phyloP scores from a whole-genome alignment of 768 basidiomycete genomes.

The Suillus subalutaceus region DNA sequence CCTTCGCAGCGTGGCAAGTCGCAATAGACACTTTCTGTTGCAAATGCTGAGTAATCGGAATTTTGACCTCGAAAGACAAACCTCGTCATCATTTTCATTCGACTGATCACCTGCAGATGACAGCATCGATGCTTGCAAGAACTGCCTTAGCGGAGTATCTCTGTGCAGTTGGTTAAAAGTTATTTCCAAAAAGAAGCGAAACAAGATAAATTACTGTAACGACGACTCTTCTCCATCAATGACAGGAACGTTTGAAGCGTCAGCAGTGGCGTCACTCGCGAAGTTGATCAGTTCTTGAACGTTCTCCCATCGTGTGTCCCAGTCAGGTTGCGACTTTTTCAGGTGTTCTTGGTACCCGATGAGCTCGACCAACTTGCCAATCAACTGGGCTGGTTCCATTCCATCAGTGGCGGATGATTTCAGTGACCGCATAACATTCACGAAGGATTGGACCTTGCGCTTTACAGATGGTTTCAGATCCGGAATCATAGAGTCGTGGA shows the following conservation, averaged over 20 bases:
- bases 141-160: slow-evolving; percentile 64
- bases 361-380: slow-evolving; percentile 56
- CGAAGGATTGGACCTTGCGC: slow-evolving; percentile 62
- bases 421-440: slow-evolving; percentile 55
- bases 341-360: slow-evolving; percentile 71
- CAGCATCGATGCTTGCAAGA: slow-evolving; percentile 81
- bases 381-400: slow-evolving; percentile 61
- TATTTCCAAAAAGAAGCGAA: background rate
- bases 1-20: slow-evolving; percentile 90
- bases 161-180: slow-evolving; percentile 25
- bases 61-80: slow-evolving; percentile 22
- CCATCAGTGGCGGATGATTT: slow-evolving; percentile 59
- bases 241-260: slow-evolving; percentile 12
- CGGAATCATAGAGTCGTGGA: slow-evolving; percentile 59
- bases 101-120: slow-evolving; percentile 77
- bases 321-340: slow-evolving; percentile 71
- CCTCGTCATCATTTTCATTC: slow-evolving; percentile 52
- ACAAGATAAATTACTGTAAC: background rate
- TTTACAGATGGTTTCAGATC: slow-evolving; percentile 71
- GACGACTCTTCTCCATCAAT: background rate
- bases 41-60: slow-evolving; percentile 1
- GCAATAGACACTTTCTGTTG: slow-evolving; percentile 78
- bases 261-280: slow-evolving; percentile 57
- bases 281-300: slow-evolving; percentile 84
- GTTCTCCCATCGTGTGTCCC: slow-evolving; percentile 82